These are phyloP conservation scores for Candida boidinii DNA, from an alignment of 805 yeast species.

Conservation along the genomic window DNA sequence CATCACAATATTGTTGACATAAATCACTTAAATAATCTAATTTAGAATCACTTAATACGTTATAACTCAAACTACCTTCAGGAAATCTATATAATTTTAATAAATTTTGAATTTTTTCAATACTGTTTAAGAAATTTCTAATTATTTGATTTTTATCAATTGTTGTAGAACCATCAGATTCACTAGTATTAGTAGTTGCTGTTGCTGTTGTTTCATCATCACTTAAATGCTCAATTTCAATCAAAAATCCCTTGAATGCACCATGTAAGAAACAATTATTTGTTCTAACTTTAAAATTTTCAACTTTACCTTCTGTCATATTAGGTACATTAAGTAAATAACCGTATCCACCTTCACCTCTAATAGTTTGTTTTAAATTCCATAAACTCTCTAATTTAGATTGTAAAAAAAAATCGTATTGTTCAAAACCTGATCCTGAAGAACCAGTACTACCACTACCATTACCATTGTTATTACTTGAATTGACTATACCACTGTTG, in stretches of 20 bases:
- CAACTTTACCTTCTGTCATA: slow-evolving; percentile 21
- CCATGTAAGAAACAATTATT: slow-evolving; percentile 73
- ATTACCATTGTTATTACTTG: too few species aligned
- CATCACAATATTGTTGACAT: slow-evolving; percentile 32
- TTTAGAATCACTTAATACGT: slow-evolving; percentile 28
- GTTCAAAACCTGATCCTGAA: too few species aligned
- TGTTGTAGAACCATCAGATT: too few species aligned
- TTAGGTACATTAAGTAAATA: slow-evolving; percentile 39
- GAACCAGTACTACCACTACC: slow-evolving; percentile 8
- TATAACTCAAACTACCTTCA: slow-evolving; percentile 26
- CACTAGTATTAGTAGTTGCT: too few species aligned
- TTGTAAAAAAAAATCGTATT: slow-evolving; percentile 45
- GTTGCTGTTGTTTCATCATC: slow-evolving; percentile 7
- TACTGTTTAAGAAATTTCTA: slow-evolving; percentile 23
- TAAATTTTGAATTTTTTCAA: slow-evolving; percentile 23
- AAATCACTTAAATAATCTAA: slow-evolving; percentile 27
- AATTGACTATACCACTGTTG: too few species aligned
- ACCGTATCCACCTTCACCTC: slow-evolving; percentile 68
- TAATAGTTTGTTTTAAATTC: slow-evolving; percentile 57
- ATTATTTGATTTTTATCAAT: slow-evolving; percentile 18
- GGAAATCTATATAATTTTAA: slow-evolving; percentile 26
- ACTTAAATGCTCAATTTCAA: slow-evolving; percentile 44
- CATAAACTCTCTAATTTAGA: slow-evolving; percentile 62
- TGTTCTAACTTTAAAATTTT: slow-evolving; percentile 47
- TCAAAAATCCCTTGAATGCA: slow-evolving; percentile 57